These are phyloP conservation scores for Puccinia sorghi DNA, from an alignment of 1,284 basidiomycete species.

Conservation along the genomic window DNA sequence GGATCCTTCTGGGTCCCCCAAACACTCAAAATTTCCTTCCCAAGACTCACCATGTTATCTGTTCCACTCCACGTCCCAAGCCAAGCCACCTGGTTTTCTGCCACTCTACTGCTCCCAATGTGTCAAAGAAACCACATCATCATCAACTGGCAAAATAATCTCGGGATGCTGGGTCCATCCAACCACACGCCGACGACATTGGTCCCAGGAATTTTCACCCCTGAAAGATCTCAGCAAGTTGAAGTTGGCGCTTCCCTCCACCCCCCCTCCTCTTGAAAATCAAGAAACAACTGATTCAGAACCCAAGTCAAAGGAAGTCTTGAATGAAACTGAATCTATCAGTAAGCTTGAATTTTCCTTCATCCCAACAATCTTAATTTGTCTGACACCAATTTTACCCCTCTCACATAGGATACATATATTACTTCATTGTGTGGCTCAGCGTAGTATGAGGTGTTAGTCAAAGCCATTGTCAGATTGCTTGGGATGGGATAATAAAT, in stretches of 20 bases:
- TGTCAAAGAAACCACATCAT: no score
- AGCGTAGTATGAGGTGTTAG: slow-evolving; percentile 4
- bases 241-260: background rate
- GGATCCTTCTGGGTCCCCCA: no score
- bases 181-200: background rate
- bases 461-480: slow-evolving; percentile 1
- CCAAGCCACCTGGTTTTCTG: no score
- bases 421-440: slow-evolving; percentile 8
- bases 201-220: background rate
- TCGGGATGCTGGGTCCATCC: background rate
- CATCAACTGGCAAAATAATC: background rate
- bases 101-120: no score
- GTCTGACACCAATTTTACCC: background rate
- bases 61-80: no score
- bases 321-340: background rate
- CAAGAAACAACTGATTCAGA: background rate
- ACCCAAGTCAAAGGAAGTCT: background rate
- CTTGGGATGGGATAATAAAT: background rate
- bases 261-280: background rate
- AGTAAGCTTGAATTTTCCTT: background rate
- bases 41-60: no score
- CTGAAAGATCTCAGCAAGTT: background rate
- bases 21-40: no score
- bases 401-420: background rate
- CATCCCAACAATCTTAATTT: no score